Conservation (phyloP, 768 basidiomycete species). For the Leccinum variicolor region DNA sequence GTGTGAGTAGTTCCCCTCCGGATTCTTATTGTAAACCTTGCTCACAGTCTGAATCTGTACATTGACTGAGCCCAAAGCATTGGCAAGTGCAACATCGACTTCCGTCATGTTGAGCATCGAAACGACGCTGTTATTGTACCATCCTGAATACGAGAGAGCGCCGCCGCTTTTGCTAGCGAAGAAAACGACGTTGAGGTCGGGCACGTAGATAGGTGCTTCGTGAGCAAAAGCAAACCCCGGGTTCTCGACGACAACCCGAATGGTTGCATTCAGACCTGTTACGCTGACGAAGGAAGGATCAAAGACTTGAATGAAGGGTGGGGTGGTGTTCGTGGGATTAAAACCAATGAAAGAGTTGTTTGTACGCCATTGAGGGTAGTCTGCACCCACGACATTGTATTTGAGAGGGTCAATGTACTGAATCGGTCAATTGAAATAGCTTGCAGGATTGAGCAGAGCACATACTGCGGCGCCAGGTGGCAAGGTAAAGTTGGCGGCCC, state of each 20-base stretch:
- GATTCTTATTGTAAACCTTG: background rate
- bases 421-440: background rate
- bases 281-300: constrained; percentile 54
- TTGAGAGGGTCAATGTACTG: constrained; percentile 51
- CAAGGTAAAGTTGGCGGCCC: constrained; percentile 1
- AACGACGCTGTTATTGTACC: constrained; percentile 61
- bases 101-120: constrained; percentile 60
- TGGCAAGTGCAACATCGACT: constrained; percentile 44
- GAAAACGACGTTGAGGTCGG: constrained; percentile 68
- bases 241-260: constrained; percentile 58
- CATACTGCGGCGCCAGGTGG: constrained; percentile 21
- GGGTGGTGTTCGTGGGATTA: constrained; percentile 57
- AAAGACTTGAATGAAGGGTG: constrained; percentile 59
- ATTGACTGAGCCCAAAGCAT: constrained; percentile 38
- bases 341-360: constrained; percentile 42
- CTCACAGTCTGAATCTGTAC: constrained; percentile 45
- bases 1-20: background rate
- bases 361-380: constrained; percentile 35
- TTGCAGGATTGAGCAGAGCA: background rate
- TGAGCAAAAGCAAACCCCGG: constrained; percentile 70
- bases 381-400: constrained; percentile 50
- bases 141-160: constrained; percentile 56
- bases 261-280: constrained; percentile 54
- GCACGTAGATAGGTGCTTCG: constrained; percentile 69
- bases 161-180: constrained; percentile 73